These are phyloP conservation scores for Diaporthe caulivora DNA, from an alignment of 2,329 filamentous ascomycete genomes.

Conservation along the genomic window DNA sequence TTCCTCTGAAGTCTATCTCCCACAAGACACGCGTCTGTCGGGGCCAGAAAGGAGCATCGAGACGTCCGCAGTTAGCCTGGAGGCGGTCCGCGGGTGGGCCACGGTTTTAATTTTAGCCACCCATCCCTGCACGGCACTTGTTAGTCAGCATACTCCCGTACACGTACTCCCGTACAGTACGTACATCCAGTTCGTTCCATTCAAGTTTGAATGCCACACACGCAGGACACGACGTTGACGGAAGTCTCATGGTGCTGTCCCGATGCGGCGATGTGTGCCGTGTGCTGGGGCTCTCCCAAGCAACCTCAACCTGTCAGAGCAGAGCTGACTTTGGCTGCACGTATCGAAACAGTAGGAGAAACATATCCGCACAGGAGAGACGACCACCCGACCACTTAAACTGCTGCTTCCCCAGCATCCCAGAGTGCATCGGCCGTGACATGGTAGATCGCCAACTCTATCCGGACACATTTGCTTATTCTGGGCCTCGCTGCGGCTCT, in stretches of 20 bases:
- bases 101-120: slow-evolving; percentile 24
- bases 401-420: background rate
- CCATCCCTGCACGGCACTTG: background rate
- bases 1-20: slow-evolving; percentile 23
- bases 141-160: background rate
- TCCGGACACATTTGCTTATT: slow-evolving; percentile 7
- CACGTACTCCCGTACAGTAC: no score
- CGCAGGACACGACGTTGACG: background rate
- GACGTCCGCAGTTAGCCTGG: slow-evolving; percentile 17
- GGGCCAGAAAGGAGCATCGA: slow-evolving; percentile 29
- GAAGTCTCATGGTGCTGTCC: background rate
- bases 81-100: slow-evolving; percentile 21
- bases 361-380: background rate
- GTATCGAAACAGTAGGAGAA: slow-evolving; percentile 6
- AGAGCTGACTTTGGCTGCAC: background rate
- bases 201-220: background rate
- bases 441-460: slow-evolving; percentile 23
- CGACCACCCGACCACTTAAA: background rate
- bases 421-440: background rate
- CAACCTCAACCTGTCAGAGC: no score
- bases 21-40: slow-evolving; percentile 26
- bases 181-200: background rate
- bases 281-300: background rate
- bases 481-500: slow-evolving; percentile 1
- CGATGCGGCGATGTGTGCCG: background rate